A percentile compares a stretch with the other conserved stretches of the same genome.
Evolutionary conservation across 768 basidiomycete genomes (phyloP).

Genomic region (Cyclocybe cylindracea): DNA sequence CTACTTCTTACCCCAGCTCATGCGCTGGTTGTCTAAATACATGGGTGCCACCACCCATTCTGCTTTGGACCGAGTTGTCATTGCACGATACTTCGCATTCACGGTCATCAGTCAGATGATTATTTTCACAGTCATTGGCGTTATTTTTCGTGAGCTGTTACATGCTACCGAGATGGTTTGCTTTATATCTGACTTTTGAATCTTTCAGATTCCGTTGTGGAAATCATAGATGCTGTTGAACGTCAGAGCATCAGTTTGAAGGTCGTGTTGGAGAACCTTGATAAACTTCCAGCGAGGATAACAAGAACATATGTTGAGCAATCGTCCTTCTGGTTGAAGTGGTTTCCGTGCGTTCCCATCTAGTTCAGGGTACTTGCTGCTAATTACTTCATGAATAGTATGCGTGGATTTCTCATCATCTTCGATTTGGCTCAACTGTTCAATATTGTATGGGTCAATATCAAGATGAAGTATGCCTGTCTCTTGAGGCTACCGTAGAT

Average conservation of each 20-base stretch:
- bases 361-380: no score
- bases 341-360: conserved; percentile 60
- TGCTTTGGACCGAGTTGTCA: conserved; percentile 73
- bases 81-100: conserved; percentile 84
- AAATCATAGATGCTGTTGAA: conserved; percentile 29
- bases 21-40: conserved; percentile 72
- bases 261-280: conserved; percentile 29
- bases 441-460: conserved; percentile 83
- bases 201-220: conserved; percentile 28
- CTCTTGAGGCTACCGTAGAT: background rate
- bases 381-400: conserved; percentile 35
- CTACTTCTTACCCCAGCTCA: conserved; percentile 75
- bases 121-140: conserved; percentile 81
- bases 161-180: background rate
- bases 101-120: conserved; percentile 82
- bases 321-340: conserved; percentile 79
- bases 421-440: conserved; percentile 96
- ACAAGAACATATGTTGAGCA: conserved; percentile 80
- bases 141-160: conserved; percentile 60
- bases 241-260: conserved; percentile 22
- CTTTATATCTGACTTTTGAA: background rate
- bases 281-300: conserved; percentile 57
- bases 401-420: conserved; percentile 92
- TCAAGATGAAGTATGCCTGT: conserved; percentile 72
- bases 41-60: conserved; percentile 54